Evolutionary conservation across 2,329 filamentous ascomycete species (phyloP), one percentile per base, ranked within the genome.

Genomic region (Sclerotinia spermophila): DNA sequence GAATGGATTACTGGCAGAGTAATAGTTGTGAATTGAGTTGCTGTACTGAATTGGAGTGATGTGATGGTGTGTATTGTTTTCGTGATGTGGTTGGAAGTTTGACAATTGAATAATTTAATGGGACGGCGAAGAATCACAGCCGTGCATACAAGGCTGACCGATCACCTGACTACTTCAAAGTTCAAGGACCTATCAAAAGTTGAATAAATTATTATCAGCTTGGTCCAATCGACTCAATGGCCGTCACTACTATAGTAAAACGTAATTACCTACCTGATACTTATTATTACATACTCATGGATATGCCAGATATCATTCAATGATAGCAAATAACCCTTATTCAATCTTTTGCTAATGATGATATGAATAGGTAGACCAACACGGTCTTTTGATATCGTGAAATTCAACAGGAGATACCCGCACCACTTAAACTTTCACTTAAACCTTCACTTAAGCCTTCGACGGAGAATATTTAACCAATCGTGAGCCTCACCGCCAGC

Each of bases 71-170:
- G 48, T 13, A 27, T 7, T 27, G 13, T 24, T 27, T 51, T 51
- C 48, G 48, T 56, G 17, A 7, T 24, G 19, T 42, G 58, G 27
- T 42, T 42, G 58, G 27, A 42, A 53, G 24, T 15, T 53, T 27
- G 48, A 53, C 48, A 27, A 53, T 27, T 27, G 8, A 38, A n/a
- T 48, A 51, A 64, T 51, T 48, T 64, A 48, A 44, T 45, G 35
- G 38, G 30, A 33, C 27, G n/a, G 60, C 21, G 11, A 35, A 33
- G 2, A 48, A 3, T n/a, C 30, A 38, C 15, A 51, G 61, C 61
- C 61, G 48, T n/a, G 61, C 33, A 65, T 65, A 44, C 45, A 65
- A 65, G 61, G 61, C 61, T 65, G 42, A 33, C n/a, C 13, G 17
- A 40, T 38, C 1, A 38, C 7, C 38, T 38, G 56, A 40, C 48